Evolutionary conservation across 441 rosid genomes (phyloP), one percentile per base, ranked within the genome.

Genomic region (Oxalis stricta): DNA sequence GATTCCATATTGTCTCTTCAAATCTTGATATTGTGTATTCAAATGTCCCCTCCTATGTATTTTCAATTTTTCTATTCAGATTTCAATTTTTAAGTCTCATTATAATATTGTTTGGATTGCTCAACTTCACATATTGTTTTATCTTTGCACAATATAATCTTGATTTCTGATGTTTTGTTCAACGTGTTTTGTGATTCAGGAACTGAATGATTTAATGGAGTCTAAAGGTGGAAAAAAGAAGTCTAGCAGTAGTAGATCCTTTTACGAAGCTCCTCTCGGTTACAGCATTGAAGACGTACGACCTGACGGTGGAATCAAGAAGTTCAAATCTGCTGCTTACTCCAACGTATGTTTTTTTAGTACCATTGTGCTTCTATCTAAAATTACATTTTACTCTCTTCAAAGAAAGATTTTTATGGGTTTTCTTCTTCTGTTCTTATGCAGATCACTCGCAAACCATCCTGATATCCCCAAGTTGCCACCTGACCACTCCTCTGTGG

Each of bases 211-310:
- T 58, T 79, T 65, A 76, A 84, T 84, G 95, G 88, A 84, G 70
- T 68, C 84, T 1, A 76, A 84, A 79, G 82, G 84, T 50, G 88
- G 95, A 49, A 78, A 78, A 45, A 76, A 78, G 75, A 79, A 70
- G 76, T 78, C 80, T 38, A 64, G 65, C 44, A 73, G 74, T 70
- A 70, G 72, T 56, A 66, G 62, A 64, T 56, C 73, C 4, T 50
- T 69, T 69, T 81, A 76, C 69, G 92, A 84, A 78, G 92, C 95
- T 67, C 88, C 95, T 37, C 92, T 84, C 20, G 92, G 84, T 49
- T 84, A 81, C 69, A 64, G 79, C 84, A 84, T 76, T 62, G 95
- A 84, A 68, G 95, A 84, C 83, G 32, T 84, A 56, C 71, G 95
- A 54, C 95, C 95, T 11, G 68, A 70, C 63, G 88, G 95, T 35